Evolutionary conservation across 495 filamentous ascomycete genomes (phyloP).

Genomic region (Penicillium cinerascens): DNA sequence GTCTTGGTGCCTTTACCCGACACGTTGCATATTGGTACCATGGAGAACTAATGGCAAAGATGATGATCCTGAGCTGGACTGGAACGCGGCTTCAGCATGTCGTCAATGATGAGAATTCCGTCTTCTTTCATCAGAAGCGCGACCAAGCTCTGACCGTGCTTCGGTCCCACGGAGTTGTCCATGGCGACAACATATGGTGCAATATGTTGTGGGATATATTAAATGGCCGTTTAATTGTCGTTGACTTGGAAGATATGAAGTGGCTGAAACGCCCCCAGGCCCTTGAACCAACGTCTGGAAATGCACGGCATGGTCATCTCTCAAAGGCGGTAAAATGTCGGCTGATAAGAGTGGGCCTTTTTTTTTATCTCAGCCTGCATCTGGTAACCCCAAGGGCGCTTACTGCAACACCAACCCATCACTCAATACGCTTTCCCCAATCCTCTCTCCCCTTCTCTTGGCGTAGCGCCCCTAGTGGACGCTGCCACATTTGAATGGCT

Average conservation of each 20-base stretch:
- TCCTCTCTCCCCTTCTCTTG: too few relatives aligned
- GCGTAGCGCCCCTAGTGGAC: too few relatives aligned
- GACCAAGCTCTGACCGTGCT: slow-evolving; percentile 10
- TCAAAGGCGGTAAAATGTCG: too few relatives aligned
- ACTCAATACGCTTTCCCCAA: too few relatives aligned
- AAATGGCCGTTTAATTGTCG: slow-evolving; percentile 8
- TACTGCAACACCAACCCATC: too few relatives aligned
- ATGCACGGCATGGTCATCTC: too few relatives aligned
- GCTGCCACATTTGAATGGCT: too few relatives aligned
- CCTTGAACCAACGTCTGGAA: neutral
- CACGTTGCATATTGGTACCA: slow-evolving; percentile 25
- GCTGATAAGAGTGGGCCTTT: too few relatives aligned
- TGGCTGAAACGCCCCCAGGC: slow-evolving; percentile 9
- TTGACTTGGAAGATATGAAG: slow-evolving; percentile 21
- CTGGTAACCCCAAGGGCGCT: too few relatives aligned
- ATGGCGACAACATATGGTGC: slow-evolving; percentile 14
- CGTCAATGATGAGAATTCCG: slow-evolving; percentile 16
- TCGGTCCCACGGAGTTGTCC: slow-evolving; percentile 9
- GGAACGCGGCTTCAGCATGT: slow-evolving; percentile 20
- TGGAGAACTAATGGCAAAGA: slow-evolving; percentile 22
- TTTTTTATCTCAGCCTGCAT: too few relatives aligned
- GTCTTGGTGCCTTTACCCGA: slow-evolving; percentile 19
- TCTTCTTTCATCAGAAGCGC: slow-evolving; percentile 17
- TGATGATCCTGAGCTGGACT: slow-evolving; percentile 27
- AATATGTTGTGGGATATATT: slow-evolving; percentile 2